Percentiles rank a stretch among this genome's conserved stretches.
Evolutionary conservation across 805 yeast species (phyloP).

Genomic region (Ogataea methylovora): DNA sequence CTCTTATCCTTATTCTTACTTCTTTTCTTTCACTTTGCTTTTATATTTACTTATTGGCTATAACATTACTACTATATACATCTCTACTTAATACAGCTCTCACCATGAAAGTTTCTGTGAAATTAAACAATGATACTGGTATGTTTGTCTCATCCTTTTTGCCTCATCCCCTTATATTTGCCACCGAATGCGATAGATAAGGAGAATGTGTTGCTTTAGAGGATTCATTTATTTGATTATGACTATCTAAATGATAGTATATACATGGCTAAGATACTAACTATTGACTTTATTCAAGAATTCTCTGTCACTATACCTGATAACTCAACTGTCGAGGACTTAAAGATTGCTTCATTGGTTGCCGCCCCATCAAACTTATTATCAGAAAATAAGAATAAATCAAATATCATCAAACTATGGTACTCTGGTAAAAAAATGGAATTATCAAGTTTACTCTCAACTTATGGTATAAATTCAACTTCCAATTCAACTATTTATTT

Average conservation of each 20-base stretch:
- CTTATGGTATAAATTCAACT: conserved; percentile 21
- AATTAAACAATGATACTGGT: conserved; percentile 21
- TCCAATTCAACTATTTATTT: conserved; percentile 22
- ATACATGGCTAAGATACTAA: conserved; percentile 6
- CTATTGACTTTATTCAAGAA: conserved; percentile 2
- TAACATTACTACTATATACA: too few species aligned
- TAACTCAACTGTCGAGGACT: conserved; percentile 44
- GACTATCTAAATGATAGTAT: background rate
- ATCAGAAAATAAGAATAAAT: conserved; percentile 2
- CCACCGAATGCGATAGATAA: background rate
- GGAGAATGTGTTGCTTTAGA: background rate
- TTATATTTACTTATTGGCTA: too few species aligned
- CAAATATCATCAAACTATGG: conserved; percentile 19
- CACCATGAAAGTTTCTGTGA: conserved; percentile 42
- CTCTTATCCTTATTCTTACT: too few species aligned
- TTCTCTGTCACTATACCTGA: conserved; percentile 43
- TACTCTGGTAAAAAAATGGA: conserved; percentile 26
- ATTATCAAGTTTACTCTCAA: conserved; percentile 13
- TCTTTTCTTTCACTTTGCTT: too few species aligned
- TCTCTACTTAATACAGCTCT: too few species aligned
- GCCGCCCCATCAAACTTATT: conserved; percentile 23
- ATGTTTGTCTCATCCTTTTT: background rate
- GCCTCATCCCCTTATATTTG: background rate
- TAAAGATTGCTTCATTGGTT: conserved; percentile 38
- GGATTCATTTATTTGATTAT: background rate